phyloP scores from a whole-genome alignment of 2,329 filamentous ascomycete species.

The Hymenoscyphus repandus region DNA sequence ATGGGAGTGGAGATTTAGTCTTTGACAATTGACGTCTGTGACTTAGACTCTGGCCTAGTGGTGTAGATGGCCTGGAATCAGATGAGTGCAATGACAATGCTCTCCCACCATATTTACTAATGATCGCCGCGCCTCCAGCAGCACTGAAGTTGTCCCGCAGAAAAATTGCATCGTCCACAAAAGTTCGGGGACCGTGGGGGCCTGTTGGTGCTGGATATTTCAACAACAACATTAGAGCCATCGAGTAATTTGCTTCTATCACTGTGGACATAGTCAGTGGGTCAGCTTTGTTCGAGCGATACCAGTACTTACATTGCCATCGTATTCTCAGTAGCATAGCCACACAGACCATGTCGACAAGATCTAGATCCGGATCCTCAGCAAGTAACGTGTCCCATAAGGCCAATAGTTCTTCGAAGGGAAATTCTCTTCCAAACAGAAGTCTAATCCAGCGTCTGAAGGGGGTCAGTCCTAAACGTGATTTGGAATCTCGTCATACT shows the following conservation, averaged over 20 bases:
- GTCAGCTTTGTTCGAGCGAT: neutral
- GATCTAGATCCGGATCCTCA: slow-evolving; percentile 70
- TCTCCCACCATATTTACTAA: slow-evolving; percentile 65
- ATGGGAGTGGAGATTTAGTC: slow-evolving; percentile 27
- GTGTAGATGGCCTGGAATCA: slow-evolving; percentile 26
- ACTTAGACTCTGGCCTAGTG: slow-evolving; percentile 23
- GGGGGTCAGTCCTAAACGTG: slow-evolving; percentile 1
- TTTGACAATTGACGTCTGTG: slow-evolving; percentile 19
- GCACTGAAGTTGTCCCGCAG: slow-evolving; percentile 59
- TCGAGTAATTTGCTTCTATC: slow-evolving; percentile 80
- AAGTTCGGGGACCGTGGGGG: slow-evolving; percentile 65
- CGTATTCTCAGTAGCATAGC: slow-evolving; percentile 89
- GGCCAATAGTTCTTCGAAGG: slow-evolving; percentile 74
- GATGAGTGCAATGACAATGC: slow-evolving; percentile 35
- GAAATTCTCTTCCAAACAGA: slow-evolving; percentile 88
- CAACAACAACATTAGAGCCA: slow-evolving; percentile 73
- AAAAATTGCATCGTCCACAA: slow-evolving; percentile 81
- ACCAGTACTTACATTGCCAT: slow-evolving; percentile 66
- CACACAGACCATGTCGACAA: slow-evolving; percentile 88
- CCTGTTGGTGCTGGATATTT: slow-evolving; percentile 69
- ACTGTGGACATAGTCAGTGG: slow-evolving; percentile 45
- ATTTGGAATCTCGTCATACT: slow-evolving; percentile 26
- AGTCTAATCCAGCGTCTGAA: slow-evolving; percentile 78
- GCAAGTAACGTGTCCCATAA: slow-evolving; percentile 93
- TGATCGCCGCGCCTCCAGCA: slow-evolving; percentile 58